Percentiles rank a stretch among this genome's conserved stretches.
Evolutionary conservation across 176 grass and related monocot species (phyloP).

Genomic region (Aechmea fasciata): DNA sequence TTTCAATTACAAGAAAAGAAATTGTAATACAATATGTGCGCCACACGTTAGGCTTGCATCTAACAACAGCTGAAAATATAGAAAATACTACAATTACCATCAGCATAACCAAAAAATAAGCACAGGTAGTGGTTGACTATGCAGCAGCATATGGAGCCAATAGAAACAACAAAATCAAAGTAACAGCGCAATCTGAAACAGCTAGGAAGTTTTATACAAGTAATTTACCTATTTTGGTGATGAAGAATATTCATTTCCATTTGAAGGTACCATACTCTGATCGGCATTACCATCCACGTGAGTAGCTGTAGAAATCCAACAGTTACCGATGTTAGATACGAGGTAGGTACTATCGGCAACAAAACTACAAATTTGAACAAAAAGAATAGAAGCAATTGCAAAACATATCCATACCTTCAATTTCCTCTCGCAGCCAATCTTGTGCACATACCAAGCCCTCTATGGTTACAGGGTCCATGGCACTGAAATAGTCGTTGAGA

Average conservation of each 20-base stretch:
- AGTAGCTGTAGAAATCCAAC: constrained; percentile 32
- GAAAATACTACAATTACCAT: too few relatives aligned
- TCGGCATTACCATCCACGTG: constrained; percentile 20
- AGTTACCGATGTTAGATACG: not conserved
- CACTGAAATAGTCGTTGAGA: constrained; percentile 89
- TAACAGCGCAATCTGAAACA: too few relatives aligned
- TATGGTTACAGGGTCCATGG: constrained; percentile 58
- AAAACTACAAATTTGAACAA: constrained; percentile 11
- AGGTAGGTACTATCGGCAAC: constrained; percentile 10
- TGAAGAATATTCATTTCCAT: constrained; percentile 20
- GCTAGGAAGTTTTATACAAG: too few relatives aligned
- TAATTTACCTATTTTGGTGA: constrained; percentile 37
- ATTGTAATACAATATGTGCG: too few relatives aligned
- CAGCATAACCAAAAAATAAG: too few relatives aligned
- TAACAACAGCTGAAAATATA: too few relatives aligned
- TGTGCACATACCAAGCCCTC: constrained; percentile 85
- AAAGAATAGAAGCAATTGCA: constrained; percentile 6
- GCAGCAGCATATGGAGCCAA: too few relatives aligned
- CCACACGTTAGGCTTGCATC: too few relatives aligned
- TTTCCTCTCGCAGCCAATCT: constrained; percentile 79
- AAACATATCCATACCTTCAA: constrained; percentile 41
- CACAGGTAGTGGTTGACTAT: too few relatives aligned
- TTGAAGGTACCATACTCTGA: constrained; percentile 11
- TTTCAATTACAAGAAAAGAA: too few relatives aligned
- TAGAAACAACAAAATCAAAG: too few relatives aligned